Evolutionary conservation across 2,329 filamentous ascomycete genomes (phyloP), one percentile per base, ranked within the genome.

Genomic region (Metarhizium album): DNA sequence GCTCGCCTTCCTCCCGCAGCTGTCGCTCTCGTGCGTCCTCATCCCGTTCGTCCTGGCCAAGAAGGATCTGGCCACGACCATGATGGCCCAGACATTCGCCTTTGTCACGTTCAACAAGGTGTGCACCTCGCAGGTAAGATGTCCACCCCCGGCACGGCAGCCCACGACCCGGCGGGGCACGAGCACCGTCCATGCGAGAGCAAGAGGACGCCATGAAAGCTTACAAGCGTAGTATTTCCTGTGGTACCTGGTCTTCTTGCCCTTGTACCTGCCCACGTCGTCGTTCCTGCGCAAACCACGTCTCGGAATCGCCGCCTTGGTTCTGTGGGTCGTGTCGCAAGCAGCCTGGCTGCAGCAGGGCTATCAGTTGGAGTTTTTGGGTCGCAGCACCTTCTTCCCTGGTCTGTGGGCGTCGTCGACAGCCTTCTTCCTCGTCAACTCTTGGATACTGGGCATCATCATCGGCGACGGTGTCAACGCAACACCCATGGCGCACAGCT

Each of bases 71-170:
- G 77, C 90, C 1, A 80, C 83, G 0, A 84, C 87, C 4, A 90
- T 97, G 87, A 79, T 97, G 54, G 89, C 88, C 3, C 93, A 98
- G 69, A 97, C 93, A 0, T 95, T 96, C 69, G 88, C 91, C 0
- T 98, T 98, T 67, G 93, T 97, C 3, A 84, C 90, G 0, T 97
- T 97, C 60, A 98, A 98, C 72, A 98, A 98, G 72, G 93, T 98
- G 55, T 97, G 91, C 76, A 98, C 93, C 3, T 95, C 90, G 62
- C 91, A 97, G 78, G 89, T 93, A 78, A 56, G 42, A 8, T 13
- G 3, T 35, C 4, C 31, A 13, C n/a, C n/a, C n/a, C n/a, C n/a
- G n/a, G n/a, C n/a, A n/a, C n/a, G n/a, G n/a, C n/a, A n/a, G n/a
- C n/a, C n/a, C n/a, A n/a, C n/a, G n/a, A n/a, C n/a, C n/a, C n/a